Percentiles rank a stretch among this genome's conserved stretches.
Conservation (phyloP, 129 eudicot genomes). For the Kitagawia praeruptora region DNA sequence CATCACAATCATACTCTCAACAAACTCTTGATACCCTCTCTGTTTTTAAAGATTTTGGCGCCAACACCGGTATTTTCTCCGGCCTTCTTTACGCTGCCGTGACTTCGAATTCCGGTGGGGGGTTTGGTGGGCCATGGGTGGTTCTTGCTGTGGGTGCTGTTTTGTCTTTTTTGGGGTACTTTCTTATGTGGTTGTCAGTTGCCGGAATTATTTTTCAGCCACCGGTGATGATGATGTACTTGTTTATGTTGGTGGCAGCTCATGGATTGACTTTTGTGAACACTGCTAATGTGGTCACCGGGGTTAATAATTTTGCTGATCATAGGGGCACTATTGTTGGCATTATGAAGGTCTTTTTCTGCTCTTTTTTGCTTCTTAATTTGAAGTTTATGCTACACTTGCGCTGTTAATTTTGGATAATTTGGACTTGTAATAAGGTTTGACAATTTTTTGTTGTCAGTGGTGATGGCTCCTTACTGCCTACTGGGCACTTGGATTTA, state of each 20-base stretch:
- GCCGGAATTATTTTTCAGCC: conserved; percentile 35
- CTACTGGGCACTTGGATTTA: background rate
- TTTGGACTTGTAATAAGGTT: background rate
- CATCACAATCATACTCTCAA: conserved; percentile 60
- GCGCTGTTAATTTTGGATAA: background rate
- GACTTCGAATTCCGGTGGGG: conserved; percentile 16
- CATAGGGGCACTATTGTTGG: conserved; percentile 77
- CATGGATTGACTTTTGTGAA: conserved; percentile 58
- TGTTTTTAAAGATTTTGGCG: conserved; percentile 85
- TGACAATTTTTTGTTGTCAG: no score
- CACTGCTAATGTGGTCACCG: conserved; percentile 83
- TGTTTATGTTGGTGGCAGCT: conserved; percentile 64
- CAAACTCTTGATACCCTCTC: conserved; percentile 66
- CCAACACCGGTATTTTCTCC: conserved; percentile 56
- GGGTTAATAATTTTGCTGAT: conserved; percentile 53
- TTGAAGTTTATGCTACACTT: background rate
- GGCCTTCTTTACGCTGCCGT: conserved; percentile 58
- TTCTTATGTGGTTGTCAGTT: conserved; percentile 70
- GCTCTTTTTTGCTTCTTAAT: background rate
- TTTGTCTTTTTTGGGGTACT: conserved; percentile 61
- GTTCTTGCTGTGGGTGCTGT: conserved; percentile 60
- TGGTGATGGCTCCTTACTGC: no score
- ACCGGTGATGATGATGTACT: conserved; percentile 46
- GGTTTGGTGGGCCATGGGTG: conserved; percentile 54
- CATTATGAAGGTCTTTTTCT: conserved; percentile 63